These are phyloP conservation scores for Tolypocladium amazonense DNA, from an alignment of 2,329 filamentous ascomycete genomes.

Conservation along the genomic window DNA sequence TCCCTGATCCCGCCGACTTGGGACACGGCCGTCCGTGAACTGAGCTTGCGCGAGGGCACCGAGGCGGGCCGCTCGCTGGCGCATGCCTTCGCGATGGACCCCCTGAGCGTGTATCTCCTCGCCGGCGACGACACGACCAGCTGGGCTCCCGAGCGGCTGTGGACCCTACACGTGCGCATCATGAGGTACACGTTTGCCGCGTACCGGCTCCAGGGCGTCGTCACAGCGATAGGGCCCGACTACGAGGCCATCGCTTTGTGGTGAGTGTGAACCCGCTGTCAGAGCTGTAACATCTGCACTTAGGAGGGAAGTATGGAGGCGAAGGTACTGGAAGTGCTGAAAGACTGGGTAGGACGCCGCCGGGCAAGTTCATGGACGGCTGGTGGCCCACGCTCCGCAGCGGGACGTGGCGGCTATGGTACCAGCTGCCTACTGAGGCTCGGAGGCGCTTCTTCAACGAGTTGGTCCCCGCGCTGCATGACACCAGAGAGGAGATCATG, in stretches of 20 bases:
- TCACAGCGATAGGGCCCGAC: constrained; percentile 63
- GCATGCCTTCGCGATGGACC: constrained; percentile 66
- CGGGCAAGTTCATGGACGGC: constrained; percentile 62
- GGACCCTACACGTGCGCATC: constrained; percentile 66
- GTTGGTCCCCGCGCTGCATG: constrained; percentile 63
- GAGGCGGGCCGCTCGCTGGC: constrained; percentile 62
- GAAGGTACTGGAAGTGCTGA: background rate
- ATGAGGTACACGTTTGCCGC: constrained; percentile 69
- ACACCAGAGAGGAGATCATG: constrained; percentile 60
- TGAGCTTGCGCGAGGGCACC: constrained; percentile 58
- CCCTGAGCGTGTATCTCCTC: constrained; percentile 64
- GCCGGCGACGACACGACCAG: constrained; percentile 56
- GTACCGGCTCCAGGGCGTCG: constrained; percentile 63
- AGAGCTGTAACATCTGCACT: background rate
- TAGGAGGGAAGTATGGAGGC: no score
- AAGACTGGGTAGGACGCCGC: constrained; percentile 52
- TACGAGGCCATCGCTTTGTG: constrained; percentile 72
- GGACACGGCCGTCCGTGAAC: constrained; percentile 48
- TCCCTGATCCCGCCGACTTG: constrained; percentile 40
- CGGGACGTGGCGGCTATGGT: constrained; percentile 69
- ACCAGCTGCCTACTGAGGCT: constrained; percentile 62
- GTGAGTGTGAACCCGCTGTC: constrained; percentile 34
- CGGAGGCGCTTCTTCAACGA: constrained; percentile 66
- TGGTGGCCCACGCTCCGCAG: constrained; percentile 61
- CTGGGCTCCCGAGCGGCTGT: constrained; percentile 56